Conservation (phyloP, 2,329 filamentous ascomycete genomes). For the Phyllosticta capitalensis region DNA sequence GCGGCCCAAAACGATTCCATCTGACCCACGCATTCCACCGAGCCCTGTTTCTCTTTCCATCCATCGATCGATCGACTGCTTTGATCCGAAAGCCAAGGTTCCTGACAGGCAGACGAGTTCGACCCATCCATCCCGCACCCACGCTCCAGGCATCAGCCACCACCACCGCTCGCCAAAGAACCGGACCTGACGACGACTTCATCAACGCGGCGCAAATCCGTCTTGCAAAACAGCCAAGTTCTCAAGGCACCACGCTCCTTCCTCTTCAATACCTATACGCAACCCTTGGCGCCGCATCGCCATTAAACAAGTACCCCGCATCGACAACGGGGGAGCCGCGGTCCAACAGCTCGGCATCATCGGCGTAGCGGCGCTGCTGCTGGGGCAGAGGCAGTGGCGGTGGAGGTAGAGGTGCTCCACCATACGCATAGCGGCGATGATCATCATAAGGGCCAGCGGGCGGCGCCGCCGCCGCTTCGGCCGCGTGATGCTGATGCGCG, state of each 20-base stretch:
- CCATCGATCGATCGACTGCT: too few relatives aligned
- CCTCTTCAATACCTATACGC: constrained; percentile 25
- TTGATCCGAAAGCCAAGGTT: too few relatives aligned
- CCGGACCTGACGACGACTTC: too few relatives aligned
- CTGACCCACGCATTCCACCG: too few relatives aligned
- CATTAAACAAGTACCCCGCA: background rate
- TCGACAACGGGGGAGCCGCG: constrained; percentile 1
- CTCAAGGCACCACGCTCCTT: background rate
- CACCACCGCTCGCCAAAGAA: too few relatives aligned
- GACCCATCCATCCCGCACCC: too few relatives aligned
- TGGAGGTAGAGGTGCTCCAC: constrained; percentile 16
- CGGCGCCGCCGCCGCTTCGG: background rate
- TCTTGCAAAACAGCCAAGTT: too few relatives aligned
- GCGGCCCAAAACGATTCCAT: too few relatives aligned
- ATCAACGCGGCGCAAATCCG: too few relatives aligned
- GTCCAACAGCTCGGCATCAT: constrained; percentile 22
- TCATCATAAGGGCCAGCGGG: constrained; percentile 12
- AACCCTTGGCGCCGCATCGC: constrained; percentile 18
- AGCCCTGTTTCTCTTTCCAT: too few relatives aligned
- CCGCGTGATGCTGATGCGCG: background rate
- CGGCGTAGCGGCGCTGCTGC: constrained; percentile 29
- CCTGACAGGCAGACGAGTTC: too few relatives aligned
- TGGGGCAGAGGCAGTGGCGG: constrained; percentile 5
- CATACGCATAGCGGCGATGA: constrained; percentile 22
- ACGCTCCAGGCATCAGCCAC: too few relatives aligned